phyloP scores from a whole-genome alignment of 495 filamentous ascomycete species.

The Lophiostoma macrostomum region DNA sequence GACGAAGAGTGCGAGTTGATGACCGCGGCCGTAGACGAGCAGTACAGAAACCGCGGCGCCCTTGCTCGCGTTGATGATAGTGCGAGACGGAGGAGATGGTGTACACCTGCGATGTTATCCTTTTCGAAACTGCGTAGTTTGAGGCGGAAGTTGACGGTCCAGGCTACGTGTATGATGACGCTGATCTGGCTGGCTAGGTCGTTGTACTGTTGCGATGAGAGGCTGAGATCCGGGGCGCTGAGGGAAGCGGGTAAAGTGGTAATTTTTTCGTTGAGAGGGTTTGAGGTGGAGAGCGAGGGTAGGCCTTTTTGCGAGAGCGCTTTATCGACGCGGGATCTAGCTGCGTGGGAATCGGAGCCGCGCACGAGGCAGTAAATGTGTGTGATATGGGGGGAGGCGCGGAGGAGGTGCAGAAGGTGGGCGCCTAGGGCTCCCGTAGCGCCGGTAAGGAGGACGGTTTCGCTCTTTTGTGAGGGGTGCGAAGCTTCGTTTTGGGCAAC shows the following conservation, averaged over 20 bases:
- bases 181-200: conserved; percentile 46
- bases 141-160: conserved; percentile 70
- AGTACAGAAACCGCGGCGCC: conserved; percentile 53
- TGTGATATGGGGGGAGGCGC: conserved; percentile 35
- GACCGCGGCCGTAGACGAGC: conserved; percentile 56
- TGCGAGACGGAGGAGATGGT: conserved; percentile 56
- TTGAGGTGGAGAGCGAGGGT: conserved; percentile 12
- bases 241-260: conserved; percentile 44
- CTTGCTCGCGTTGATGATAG: conserved; percentile 25
- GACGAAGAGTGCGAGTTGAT: conserved; percentile 20
- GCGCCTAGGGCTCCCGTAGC: conserved; percentile 61
- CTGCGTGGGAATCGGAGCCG: conserved; percentile 47
- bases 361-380: conserved; percentile 58
- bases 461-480: not conserved
- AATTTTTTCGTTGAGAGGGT: conserved; percentile 40
- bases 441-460: conserved; percentile 50
- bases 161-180: conserved; percentile 62
- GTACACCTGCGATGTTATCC: conserved; percentile 54
- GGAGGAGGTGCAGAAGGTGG: conserved; percentile 52
- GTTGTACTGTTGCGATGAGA: conserved; percentile 40
- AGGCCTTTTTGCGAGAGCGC: conserved; percentile 41
- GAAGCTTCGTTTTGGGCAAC: not conserved
- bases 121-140: conserved; percentile 55
- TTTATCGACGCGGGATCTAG: conserved; percentile 48
- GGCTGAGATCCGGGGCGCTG: conserved; percentile 46